phyloP scores from a whole-genome alignment of 1,284 basidiomycete genomes.

The Peniophora sp. region DNA sequence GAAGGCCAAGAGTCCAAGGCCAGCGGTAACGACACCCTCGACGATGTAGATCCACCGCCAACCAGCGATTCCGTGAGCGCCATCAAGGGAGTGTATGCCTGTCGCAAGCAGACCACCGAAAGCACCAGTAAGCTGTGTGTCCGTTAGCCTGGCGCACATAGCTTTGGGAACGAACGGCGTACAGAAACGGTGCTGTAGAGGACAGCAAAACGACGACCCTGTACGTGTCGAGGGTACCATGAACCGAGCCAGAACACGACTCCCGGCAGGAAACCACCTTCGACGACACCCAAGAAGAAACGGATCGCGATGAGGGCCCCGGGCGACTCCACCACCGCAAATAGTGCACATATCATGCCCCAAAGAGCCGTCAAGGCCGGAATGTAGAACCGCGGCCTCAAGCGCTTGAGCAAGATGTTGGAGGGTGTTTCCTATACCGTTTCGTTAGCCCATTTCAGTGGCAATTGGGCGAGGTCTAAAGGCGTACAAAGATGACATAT shows the following conservation, averaged over 20 bases:
- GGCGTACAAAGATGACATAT: conserved; percentile 1
- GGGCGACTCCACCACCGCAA: conserved; percentile 19
- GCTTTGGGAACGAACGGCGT: not conserved
- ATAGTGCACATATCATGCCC: conserved; percentile 20
- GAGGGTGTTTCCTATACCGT: conserved; percentile 9
- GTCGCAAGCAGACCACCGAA: conserved; percentile 21
- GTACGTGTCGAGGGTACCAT: conserved; percentile 7
- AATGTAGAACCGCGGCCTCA: conserved; percentile 10
- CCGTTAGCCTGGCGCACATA: not conserved
- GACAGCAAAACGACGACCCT: conserved; percentile 6
- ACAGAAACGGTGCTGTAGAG: conserved; percentile 6
- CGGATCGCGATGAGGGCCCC: conserved; percentile 18
- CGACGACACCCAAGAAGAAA: conserved; percentile 23
- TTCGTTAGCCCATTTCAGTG: too few species aligned
- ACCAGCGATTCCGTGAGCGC: conserved; percentile 21
- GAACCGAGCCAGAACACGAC: conserved; percentile 6
- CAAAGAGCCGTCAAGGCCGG: conserved; percentile 12
- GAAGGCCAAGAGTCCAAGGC: conserved; percentile 19
- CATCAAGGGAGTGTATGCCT: conserved; percentile 21
- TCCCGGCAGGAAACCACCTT: conserved; percentile 13
- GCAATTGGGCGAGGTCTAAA: too few species aligned
- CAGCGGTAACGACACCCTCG: conserved; percentile 26
- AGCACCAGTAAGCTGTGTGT: conserved; percentile 5
- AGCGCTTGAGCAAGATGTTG: conserved; percentile 11
- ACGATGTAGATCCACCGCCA: conserved; percentile 27